phyloP scores from a whole-genome alignment of 2,329 filamentous ascomycete genomes.

The Stagonosporopsis rhizophila region DNA sequence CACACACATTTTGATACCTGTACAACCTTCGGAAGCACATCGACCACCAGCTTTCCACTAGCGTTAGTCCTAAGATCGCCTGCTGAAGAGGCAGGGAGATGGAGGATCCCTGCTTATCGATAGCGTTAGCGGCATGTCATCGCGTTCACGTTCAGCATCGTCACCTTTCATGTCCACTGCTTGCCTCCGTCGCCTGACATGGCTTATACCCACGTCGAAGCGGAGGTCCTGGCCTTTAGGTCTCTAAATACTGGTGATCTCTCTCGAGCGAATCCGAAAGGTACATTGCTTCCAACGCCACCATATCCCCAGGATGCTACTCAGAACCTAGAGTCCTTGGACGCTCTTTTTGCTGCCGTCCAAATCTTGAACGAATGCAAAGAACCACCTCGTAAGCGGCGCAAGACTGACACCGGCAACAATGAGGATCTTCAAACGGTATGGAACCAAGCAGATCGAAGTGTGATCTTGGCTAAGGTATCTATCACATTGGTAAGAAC shows the following conservation, averaged over 20 bases:
- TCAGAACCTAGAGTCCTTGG: conserved; percentile 21
- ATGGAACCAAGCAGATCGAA: conserved; percentile 26
- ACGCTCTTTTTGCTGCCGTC: conserved; percentile 25
- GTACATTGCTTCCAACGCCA: not conserved
- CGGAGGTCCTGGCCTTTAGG: conserved; percentile 18
- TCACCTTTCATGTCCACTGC: not conserved
- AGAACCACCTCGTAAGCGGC: conserved; percentile 37
- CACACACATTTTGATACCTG: not conserved
- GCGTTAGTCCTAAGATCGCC: conserved; percentile 4
- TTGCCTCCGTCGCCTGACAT: conserved; percentile 1
- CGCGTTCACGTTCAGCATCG: not conserved
- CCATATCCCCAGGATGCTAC: conserved; percentile 17
- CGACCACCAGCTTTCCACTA: no score
- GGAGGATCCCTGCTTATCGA: conserved; percentile 15
- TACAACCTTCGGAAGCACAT: not conserved
- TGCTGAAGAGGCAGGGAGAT: not conserved
- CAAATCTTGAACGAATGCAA: conserved; percentile 5
- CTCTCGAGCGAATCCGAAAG: not conserved
- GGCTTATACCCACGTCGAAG: conserved; percentile 28
- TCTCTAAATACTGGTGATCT: not conserved
- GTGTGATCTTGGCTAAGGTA: conserved; percentile 40
- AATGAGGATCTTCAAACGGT: conserved; percentile 1
- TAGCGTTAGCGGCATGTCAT: conserved; percentile 1
- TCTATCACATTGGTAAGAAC: conserved; percentile 32
- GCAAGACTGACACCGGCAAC: conserved; percentile 30